Conservation (phyloP, 1,139 yeast genomes). For the Pneumocystis carinii region DNA sequence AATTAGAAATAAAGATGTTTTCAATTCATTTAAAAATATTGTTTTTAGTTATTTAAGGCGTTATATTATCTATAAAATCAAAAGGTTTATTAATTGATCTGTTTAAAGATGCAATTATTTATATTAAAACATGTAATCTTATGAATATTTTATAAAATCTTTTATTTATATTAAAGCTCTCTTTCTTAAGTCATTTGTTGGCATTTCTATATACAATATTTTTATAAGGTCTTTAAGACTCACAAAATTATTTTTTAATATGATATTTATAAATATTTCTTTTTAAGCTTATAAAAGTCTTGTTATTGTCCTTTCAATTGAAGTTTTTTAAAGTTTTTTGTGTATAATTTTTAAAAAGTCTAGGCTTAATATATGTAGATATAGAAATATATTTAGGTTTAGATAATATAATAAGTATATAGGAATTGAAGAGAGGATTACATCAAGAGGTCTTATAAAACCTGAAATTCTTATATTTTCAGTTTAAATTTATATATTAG, state of each 20-base stretch:
- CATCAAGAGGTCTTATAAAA: not conserved
- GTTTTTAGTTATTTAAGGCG: constrained; percentile 60
- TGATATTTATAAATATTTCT: constrained; percentile 82
- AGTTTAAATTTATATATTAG: not conserved
- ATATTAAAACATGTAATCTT: constrained; percentile 8
- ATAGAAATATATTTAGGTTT: not conserved
- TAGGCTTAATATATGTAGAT: constrained; percentile 32
- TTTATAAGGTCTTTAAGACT: constrained; percentile 36
- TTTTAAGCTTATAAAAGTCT: constrained; percentile 66
- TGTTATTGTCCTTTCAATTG: constrained; percentile 64
- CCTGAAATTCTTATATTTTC: not conserved
- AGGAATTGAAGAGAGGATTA: not conserved
- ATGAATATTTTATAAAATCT: not conserved
- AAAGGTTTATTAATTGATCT: constrained; percentile 54
- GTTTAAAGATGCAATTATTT: constrained; percentile 26
- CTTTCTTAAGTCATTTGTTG: constrained; percentile 78
- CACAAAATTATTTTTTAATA: constrained; percentile 69
- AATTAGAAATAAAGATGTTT: not conserved
- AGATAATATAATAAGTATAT: not conserved
- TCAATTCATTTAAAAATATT: constrained; percentile 9
- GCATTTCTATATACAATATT: constrained; percentile 97
- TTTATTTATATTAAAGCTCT: constrained; percentile 54
- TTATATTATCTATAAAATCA: constrained; percentile 55
- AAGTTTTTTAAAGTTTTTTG: constrained; percentile 57
- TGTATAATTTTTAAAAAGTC: constrained; percentile 66